Base-by-base conservation (phyloP, 805 yeast genomes). In the Lipomyces anomalus region DNA sequence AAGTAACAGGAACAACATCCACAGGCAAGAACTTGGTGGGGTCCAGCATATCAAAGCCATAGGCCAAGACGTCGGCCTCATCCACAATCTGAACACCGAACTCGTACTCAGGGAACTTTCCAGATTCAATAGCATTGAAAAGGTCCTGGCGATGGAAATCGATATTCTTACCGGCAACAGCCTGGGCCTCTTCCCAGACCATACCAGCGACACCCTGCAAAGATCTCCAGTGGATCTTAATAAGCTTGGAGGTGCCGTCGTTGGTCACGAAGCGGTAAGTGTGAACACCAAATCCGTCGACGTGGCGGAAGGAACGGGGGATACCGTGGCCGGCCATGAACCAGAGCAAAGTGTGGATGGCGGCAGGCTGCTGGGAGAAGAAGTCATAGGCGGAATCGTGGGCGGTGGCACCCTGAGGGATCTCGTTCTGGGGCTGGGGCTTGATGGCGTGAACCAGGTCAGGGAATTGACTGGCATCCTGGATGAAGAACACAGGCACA, bases 21-120 rank as follows among this genome's bases (percentile, higher is more conserved):
- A 87, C 92, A 30, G 95, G 86, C 95, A 95, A 87, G 46, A 84
- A 82, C 71, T 87, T 87, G 54, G 95, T 87, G 65, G 87, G 74
- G 67, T 87, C 95, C 63, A 84, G 86, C 34, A 87, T 89, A 3
- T 90, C 82, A 68, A 83, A 86, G 62, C 83, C 82, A 38, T 76
- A 75, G 50, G 79, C 67, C 66, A 80, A 74, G 50, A 95, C 86
- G 67, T 87, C 80, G 57, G 79, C 85, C 52, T 76, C 75, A 30
- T 95, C 83, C 95, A 87, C 87, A 38, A 85, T 75, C 71, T 87
- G 95, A 43, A 87, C 68, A 67, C 82, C 85, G 52, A 77, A 78
- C 32, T 89, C 84, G 95, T 95, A 87, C 1, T 86, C 74, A 54
- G 95, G 95, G 60, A 58, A 63, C 50, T 85, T 82, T 44, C 92